A percentile compares a stretch with the other conserved stretches of the same genome.
Conservation (phyloP, 2,329 filamentous ascomycete species). For the Penicillium sp. region DNA sequence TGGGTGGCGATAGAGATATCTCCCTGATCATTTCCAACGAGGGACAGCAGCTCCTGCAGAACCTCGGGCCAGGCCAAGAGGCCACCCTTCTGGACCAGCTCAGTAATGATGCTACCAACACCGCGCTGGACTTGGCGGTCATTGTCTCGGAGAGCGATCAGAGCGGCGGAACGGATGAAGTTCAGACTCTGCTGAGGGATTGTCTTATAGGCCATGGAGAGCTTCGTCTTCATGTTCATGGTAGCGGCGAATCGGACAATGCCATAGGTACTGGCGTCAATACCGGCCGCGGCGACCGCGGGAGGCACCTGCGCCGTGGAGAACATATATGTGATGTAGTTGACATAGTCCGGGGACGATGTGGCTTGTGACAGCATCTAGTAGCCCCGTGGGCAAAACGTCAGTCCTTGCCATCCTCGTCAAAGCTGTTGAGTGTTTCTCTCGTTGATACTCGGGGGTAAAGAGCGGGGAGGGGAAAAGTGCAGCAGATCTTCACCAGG, state of each 20-base stretch:
- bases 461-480: constrained; percentile 12
- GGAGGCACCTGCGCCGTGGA: constrained; percentile 67
- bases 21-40: constrained; percentile 74
- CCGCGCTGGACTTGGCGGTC: constrained; percentile 83
- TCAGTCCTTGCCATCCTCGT: constrained; percentile 24
- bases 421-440: neutral
- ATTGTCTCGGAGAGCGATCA: constrained; percentile 78
- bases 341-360: constrained; percentile 88
- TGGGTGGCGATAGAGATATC: constrained; percentile 72
- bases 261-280: constrained; percentile 67
- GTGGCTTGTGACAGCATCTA: constrained; percentile 95
- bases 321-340: constrained; percentile 92
- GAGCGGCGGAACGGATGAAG: constrained; percentile 78
- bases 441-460: neutral
- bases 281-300: constrained; percentile 56
- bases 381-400: constrained; percentile 2
- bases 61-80: constrained; percentile 90
- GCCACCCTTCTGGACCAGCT: constrained; percentile 81
- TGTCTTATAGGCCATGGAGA: constrained; percentile 73
- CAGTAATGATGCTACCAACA: constrained; percentile 91
- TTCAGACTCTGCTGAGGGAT: constrained; percentile 73
- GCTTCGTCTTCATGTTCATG: constrained; percentile 94
- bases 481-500: constrained; percentile 10
- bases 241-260: constrained; percentile 83
- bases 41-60: constrained; percentile 76